These are phyloP conservation scores for Neopestalotiopsis sp. DNA, from an alignment of 2,329 filamentous ascomycete species.

Conservation along the genomic window DNA sequence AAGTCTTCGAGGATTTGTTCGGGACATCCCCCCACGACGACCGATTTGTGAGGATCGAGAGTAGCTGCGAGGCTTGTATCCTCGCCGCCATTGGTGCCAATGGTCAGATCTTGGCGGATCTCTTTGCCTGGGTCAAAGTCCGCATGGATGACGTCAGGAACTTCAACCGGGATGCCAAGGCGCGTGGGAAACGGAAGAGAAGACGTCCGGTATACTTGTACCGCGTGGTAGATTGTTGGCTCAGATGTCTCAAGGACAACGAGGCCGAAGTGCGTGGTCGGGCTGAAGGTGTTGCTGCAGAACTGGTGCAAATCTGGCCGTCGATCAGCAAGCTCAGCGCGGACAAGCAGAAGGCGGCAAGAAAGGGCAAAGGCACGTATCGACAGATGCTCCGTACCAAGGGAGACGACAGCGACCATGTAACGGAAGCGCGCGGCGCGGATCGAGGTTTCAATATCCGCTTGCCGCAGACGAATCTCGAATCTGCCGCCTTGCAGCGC, in stretches of 20 bases:
- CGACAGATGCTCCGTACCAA: slow-evolving; percentile 2
- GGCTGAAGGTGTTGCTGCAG: neutral
- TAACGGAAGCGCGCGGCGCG: neutral
- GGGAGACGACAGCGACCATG: neutral
- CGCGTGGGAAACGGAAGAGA: neutral
- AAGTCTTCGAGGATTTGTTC: slow-evolving; percentile 42
- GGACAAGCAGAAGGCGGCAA: neutral
- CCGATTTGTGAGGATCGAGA: slow-evolving; percentile 35
- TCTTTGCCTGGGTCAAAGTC: slow-evolving; percentile 47
- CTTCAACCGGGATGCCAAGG: neutral
- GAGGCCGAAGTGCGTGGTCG: neutral
- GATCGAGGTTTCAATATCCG: neutral
- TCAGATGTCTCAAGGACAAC: slow-evolving; percentile 7
- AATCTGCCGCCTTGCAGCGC: slow-evolving; percentile 28
- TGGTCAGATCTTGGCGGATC: slow-evolving; percentile 46
- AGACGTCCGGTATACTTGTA: neutral
- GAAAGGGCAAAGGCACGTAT: neutral
- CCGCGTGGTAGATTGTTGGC: slow-evolving; percentile 12
- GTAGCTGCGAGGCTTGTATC: slow-evolving; percentile 59
- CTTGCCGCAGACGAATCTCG: slow-evolving; percentile 19
- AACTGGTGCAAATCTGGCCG: neutral
- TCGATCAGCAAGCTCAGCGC: neutral
- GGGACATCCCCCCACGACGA: slow-evolving; percentile 35
- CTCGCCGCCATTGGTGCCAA: slow-evolving; percentile 54
- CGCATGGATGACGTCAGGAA: slow-evolving; percentile 15